Evolutionary conservation across 2,329 filamentous ascomycete species (phyloP), one percentile per base, ranked within the genome.

Genomic region (Penicillium paneum): DNA sequence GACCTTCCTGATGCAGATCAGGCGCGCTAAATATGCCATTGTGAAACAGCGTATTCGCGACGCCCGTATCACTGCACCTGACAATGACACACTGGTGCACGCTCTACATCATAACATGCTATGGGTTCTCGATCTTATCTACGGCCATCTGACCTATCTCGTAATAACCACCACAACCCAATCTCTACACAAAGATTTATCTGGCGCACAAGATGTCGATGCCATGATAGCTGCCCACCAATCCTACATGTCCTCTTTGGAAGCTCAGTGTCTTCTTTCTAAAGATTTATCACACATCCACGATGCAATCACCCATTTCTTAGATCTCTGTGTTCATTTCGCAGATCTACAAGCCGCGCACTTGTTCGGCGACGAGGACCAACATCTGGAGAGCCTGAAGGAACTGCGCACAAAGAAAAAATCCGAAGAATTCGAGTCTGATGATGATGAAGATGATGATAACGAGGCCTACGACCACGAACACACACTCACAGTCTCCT

Each of bases 101-200:
- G 69, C 69, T 31, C 75, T 93, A 8, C 84, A 89, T 35, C 83
- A 85, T 29, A 84, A 82, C 46, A 78, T 96, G 3, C 75, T 91
- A 11, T 93, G 90, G 88, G 93, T 96, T 72, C 83, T 83, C 60
- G 87, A 86, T 59, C 84, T 82, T 0, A 65, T 96, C 1, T 87
- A 90, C 64, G 85, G 86, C 8, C 94, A 96, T 67, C 75, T 96
- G 5, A 86, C 85, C 3, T 87, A 85, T 15, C 80, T 91, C 2
- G 88, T 92, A 1, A 78, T 96, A 0, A 81, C 80, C 0, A 82
- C 85, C 0, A 79, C 84, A 21, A 82, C 80, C 2, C 66, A 72
- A 2, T 76, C 78, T 29, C 81, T 97, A 76, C 75, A 76, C 6
- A 68, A 71, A 2, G 76, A 80, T 0, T 79, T 97, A 48, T 71